These are phyloP conservation scores for Cichorium intybus DNA, from an alignment of 140 eudicot species.

Conservation along the genomic window DNA sequence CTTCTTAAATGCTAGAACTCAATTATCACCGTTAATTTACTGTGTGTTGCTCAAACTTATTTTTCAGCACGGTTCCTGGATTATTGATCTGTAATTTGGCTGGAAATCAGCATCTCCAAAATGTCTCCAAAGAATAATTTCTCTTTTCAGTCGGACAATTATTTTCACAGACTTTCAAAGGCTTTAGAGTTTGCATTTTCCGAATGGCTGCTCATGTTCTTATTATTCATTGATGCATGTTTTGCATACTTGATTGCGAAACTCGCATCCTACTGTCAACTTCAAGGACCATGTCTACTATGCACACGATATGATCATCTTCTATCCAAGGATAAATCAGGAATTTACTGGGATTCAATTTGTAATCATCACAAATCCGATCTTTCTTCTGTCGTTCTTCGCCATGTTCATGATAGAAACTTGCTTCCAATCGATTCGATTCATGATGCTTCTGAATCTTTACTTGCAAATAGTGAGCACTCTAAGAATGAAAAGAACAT, in stretches of 20 bases:
- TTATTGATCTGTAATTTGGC: conserved; percentile 5
- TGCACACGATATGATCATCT: conserved; percentile 90
- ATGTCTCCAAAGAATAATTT: conserved; percentile 44
- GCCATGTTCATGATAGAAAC: conserved; percentile 52
- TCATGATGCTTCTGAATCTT: conserved; percentile 31
- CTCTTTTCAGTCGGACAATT: conserved; percentile 23
- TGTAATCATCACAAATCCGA: conserved; percentile 71
- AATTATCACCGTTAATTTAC: neutral
- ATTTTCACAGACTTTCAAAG: conserved; percentile 28
- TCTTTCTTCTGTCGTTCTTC: conserved; percentile 62
- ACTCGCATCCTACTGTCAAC: conserved; percentile 61
- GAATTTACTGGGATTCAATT: conserved; percentile 66
- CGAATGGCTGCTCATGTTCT: conserved; percentile 79
- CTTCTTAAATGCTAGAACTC: too few species aligned
- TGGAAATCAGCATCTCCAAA: conserved; percentile 1
- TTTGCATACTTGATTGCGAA: conserved; percentile 64
- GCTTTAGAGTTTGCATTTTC: conserved; percentile 62
- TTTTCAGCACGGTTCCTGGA: neutral
- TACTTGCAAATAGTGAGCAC: conserved; percentile 13
- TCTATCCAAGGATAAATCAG: conserved; percentile 57
- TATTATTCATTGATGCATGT: conserved; percentile 68
- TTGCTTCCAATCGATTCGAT: conserved; percentile 28
- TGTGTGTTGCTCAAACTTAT: neutral
- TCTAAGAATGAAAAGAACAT: conserved; percentile 34
- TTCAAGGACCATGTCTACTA: conserved; percentile 73